Evolutionary conservation across 2,329 filamentous ascomycete genomes (phyloP).

Genomic region (Arthrobotrys entomopaga): DNA sequence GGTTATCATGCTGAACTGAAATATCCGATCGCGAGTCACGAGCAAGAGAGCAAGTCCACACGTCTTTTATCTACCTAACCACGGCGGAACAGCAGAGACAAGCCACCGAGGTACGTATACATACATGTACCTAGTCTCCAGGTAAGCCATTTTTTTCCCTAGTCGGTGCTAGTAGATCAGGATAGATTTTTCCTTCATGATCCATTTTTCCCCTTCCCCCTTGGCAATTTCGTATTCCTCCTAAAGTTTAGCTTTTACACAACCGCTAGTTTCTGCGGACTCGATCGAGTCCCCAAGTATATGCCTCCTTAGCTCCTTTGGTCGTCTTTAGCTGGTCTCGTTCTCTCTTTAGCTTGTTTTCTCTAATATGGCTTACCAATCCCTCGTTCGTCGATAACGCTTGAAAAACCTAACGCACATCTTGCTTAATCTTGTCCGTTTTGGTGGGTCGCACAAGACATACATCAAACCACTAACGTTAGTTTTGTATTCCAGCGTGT

Average conservation of each 20-base stretch:
- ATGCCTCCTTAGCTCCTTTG: slow-evolving; percentile 14
- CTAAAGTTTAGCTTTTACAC: slow-evolving; percentile 12
- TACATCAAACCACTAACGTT: no score
- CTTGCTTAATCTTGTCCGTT: no score
- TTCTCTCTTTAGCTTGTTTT: not conserved
- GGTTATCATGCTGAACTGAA: no score
- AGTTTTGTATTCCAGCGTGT: slow-evolving; percentile 5
- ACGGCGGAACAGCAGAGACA: no score
- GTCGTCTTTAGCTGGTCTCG: not conserved
- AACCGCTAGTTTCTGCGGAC: slow-evolving; percentile 20
- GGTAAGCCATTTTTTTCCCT: slow-evolving; percentile 6
- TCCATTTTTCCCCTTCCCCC: slow-evolving; percentile 19
- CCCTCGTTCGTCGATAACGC: slow-evolving; percentile 22
- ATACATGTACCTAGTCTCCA: slow-evolving; percentile 1
- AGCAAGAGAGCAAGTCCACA: no score
- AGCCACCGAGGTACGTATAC: not conserved
- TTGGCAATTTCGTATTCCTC: not conserved
- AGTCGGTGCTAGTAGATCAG: not conserved
- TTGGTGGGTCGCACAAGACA: slow-evolving; percentile 34
- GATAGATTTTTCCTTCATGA: no score
- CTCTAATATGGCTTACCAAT: not conserved
- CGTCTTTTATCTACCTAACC: no score
- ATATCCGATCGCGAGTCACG: no score
- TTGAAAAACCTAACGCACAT: slow-evolving; percentile 8
- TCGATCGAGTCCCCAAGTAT: slow-evolving; percentile 14